These are phyloP conservation scores for Marchantia polymorpha DNA, from an alignment of 225 moss, liverwort and hornwort species.

Conservation along the genomic window DNA sequence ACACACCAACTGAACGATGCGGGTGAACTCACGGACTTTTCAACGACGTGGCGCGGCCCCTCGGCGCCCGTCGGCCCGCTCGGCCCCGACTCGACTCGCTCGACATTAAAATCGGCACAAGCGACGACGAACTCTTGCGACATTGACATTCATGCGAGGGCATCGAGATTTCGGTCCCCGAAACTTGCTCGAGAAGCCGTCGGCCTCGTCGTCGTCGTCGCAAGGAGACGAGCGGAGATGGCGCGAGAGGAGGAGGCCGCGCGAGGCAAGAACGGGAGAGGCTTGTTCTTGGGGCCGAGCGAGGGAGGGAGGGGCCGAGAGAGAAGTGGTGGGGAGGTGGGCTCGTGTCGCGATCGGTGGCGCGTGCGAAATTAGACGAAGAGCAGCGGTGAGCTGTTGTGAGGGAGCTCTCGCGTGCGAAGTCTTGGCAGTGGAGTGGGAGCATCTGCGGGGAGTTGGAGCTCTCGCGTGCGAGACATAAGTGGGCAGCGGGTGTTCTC, in stretches of 20 bases:
- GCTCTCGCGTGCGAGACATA: conserved; percentile 28
- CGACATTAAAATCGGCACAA: not conserved
- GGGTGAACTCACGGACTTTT: not conserved
- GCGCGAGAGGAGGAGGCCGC: not conserved
- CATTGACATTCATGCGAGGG: no score
- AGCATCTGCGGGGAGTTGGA: not conserved
- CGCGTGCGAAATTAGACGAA: conserved; percentile 5
- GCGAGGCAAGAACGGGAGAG: not conserved
- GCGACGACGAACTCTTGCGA: not conserved
- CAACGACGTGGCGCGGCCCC: conserved; percentile 2
- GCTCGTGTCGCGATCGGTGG: not conserved
- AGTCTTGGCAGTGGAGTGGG: not conserved
- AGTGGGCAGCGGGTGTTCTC: conserved; percentile 10
- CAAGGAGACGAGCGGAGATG: not conserved
- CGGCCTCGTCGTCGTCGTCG: not conserved
- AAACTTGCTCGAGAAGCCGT: no score
- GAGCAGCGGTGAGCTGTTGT: conserved; percentile 19
- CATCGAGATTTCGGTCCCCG: no score
- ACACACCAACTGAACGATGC: conserved; percentile 14
- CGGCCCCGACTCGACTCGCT: no score
- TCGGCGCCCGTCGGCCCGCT: no score
- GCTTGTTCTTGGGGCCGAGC: not conserved
- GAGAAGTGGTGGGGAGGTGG: conserved; percentile 1
- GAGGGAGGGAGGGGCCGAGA: not conserved
- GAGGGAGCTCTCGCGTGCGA: conserved; percentile 28